phyloP scores from a whole-genome alignment of 1,284 basidiomycete species.

The Neotropicomus parvogracilis region DNA sequence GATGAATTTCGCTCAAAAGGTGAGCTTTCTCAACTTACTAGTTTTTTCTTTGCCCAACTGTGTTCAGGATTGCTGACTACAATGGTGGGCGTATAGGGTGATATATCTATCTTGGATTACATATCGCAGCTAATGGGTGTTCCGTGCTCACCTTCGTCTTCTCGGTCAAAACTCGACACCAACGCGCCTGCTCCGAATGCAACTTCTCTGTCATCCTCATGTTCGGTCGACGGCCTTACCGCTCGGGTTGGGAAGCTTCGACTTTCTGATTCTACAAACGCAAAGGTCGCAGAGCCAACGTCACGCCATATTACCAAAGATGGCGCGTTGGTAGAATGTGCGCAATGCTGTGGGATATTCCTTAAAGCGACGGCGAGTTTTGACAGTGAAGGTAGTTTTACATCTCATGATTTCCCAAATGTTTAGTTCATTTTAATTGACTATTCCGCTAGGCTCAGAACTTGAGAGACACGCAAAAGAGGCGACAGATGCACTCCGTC shows the following conservation, averaged over 20 bases:
- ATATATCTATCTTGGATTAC: slow-evolving; percentile 46
- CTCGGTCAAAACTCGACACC: background rate
- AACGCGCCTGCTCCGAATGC: background rate
- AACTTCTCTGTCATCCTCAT: slow-evolving; percentile 1
- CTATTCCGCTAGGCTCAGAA: slow-evolving; percentile 16
- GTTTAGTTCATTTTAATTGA: background rate
- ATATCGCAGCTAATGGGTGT: slow-evolving; percentile 44
- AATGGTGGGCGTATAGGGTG: slow-evolving; percentile 37
- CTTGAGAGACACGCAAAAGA: slow-evolving; percentile 23
- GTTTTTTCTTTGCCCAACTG: background rate
- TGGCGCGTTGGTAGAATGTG: slow-evolving; percentile 33
- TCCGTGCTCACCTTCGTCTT: slow-evolving; percentile 3
- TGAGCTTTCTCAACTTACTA: slow-evolving; percentile 18
- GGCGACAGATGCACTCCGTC: slow-evolving; percentile 17
- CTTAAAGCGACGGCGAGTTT: slow-evolving; percentile 39
- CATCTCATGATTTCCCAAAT: background rate
- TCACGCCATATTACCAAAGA: slow-evolving; percentile 8
- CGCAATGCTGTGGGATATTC: slow-evolving; percentile 42
- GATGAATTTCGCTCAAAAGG: slow-evolving; percentile 52
- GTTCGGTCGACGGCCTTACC: slow-evolving; percentile 19
- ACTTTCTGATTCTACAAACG: slow-evolving; percentile 10
- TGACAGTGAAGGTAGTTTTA: slow-evolving; percentile 17
- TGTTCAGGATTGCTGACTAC: background rate
- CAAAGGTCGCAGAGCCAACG: background rate
- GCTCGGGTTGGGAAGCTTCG: slow-evolving; percentile 18